Conservation (phyloP, 139 green algal genomes). For the Chlorella sp. region DNA sequence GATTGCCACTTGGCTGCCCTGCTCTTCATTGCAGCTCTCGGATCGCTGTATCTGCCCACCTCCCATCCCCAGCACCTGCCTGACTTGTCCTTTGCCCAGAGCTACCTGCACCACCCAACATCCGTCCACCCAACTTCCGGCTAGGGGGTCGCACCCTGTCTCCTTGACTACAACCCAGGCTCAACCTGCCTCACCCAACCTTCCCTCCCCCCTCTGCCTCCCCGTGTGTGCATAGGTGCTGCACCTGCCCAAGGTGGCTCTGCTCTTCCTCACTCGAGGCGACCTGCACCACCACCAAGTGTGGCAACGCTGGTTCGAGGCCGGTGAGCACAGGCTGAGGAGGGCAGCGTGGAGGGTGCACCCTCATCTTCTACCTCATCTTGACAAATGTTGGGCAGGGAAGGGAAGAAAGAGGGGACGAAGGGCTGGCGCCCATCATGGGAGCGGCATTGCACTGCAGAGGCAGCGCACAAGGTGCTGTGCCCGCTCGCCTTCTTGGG, state of each 20-base stretch:
- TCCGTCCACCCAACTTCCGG: not conserved
- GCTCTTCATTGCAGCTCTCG: not conserved
- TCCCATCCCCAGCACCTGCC: too few relatives aligned
- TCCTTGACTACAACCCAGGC: not conserved
- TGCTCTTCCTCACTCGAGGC: slow-evolving; percentile 47
- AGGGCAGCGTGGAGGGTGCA: too few relatives aligned
- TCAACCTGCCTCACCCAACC: not conserved
- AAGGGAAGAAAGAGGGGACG: not conserved
- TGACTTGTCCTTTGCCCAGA: too few relatives aligned
- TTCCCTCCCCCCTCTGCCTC: not conserved
- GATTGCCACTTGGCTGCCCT: too few relatives aligned
- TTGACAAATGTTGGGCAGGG: not conserved
- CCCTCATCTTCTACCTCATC: too few relatives aligned
- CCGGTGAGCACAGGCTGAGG: not conserved
- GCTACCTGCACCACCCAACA: not conserved
- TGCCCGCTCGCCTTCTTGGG: not conserved
- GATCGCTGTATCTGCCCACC: not conserved
- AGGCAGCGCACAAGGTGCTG: not conserved
- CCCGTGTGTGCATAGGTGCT: slow-evolving; percentile 23
- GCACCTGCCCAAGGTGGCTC: slow-evolving; percentile 30
- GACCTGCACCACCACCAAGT: slow-evolving; percentile 37
- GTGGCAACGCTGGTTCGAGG: slow-evolving; percentile 23
- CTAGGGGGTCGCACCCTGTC: not conserved
- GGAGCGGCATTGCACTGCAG: not conserved
- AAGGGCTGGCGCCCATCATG: too few relatives aligned